phyloP scores from a whole-genome alignment of 305 asterid genomes.

The Withania somnifera region DNA sequence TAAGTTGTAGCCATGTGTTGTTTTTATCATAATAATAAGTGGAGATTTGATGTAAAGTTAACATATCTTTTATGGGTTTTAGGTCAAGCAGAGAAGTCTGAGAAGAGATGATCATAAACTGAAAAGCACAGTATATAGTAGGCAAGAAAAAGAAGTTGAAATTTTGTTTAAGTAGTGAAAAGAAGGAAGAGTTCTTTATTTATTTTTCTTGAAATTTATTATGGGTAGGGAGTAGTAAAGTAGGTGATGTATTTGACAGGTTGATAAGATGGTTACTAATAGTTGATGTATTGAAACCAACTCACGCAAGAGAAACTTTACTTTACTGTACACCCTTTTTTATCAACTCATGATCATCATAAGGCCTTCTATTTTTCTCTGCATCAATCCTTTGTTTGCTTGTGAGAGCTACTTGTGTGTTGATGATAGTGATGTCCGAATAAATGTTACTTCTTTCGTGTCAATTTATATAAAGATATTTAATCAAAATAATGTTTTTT shows the following conservation, averaged over 20 bases:
- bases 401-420: neutral
- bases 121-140: constrained; percentile 9
- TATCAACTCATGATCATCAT: neutral
- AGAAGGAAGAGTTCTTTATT: neutral
- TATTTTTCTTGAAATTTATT: neutral
- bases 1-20: neutral
- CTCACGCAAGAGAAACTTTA: constrained; percentile 52
- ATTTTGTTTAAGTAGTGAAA: neutral
- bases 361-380: neutral
- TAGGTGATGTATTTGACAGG: constrained; percentile 28
- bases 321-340: neutral
- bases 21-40: neutral
- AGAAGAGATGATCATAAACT: constrained; percentile 32
- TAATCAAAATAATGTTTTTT: too few relatives aligned
- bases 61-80: constrained; percentile 14
- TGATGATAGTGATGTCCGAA: neutral
- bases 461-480: neutral
- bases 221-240: constrained; percentile 10
- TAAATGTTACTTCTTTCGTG: neutral
- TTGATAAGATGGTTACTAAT: constrained; percentile 62
- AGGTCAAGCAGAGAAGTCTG: constrained; percentile 18
- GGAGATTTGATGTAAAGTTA: constrained; percentile 3
- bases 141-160: neutral
- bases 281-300: constrained; percentile 20
- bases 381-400: neutral